Conservation (phyloP, 169 alveolate genomes). For the Eimeria maxima region DNA sequence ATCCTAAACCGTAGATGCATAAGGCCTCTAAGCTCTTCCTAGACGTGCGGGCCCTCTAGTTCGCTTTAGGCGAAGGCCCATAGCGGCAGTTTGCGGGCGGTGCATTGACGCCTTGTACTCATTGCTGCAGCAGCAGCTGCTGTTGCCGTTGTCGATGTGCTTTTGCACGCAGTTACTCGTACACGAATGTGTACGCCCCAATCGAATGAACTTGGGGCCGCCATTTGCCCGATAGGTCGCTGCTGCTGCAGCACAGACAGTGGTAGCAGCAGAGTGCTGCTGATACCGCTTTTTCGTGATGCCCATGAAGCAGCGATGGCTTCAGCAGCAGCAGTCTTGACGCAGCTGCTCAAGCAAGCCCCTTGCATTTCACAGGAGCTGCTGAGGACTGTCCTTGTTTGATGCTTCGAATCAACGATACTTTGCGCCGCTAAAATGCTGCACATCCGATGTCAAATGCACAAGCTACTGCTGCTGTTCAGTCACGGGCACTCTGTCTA, state of each 20-base stretch:
- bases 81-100: background rate
- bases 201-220: background rate
- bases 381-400: background rate
- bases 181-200: slow-evolving; percentile 44
- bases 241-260: slow-evolving; percentile 25
- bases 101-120: background rate
- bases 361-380: background rate
- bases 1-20: background rate
- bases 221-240: background rate
- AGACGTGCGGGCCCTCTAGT: background rate
- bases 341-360: slow-evolving; percentile 9
- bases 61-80: background rate
- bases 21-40: background rate
- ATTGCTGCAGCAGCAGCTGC: no score
- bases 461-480: background rate
- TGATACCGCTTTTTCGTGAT: background rate
- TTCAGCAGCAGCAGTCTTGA: background rate
- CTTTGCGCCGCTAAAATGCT: background rate
- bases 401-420: background rate
- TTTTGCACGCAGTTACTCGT: slow-evolving; percentile 20
- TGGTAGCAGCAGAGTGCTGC: background rate
- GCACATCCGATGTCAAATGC: background rate
- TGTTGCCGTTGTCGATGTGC: background rate
- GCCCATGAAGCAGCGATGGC: background rate
- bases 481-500: no score